Percentiles rank a stretch among this genome's conserved stretches.
phyloP scores from a whole-genome alignment of 1,139 yeast species.

The Hyphopichia pseudoburtonii region DNA sequence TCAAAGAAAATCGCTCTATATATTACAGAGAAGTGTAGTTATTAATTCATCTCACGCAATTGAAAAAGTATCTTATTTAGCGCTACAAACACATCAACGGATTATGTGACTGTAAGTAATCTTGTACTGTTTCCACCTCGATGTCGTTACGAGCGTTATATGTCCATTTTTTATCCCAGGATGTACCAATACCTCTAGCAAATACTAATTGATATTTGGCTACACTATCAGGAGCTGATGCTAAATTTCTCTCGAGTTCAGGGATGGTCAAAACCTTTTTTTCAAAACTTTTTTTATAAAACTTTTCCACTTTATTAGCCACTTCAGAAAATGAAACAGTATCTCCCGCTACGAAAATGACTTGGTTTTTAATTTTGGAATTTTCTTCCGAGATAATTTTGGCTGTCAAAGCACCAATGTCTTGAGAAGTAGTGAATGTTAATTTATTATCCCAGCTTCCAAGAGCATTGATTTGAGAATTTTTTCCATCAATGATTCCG shows the following conservation, averaged over 20 bases:
- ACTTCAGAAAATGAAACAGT: background rate
- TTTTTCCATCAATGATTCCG: background rate
- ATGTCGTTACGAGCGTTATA: background rate
- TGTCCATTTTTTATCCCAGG: background rate
- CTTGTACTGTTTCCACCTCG: background rate
- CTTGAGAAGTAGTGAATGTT: constrained; percentile 1
- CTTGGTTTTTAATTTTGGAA: background rate
- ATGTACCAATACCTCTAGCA: constrained; percentile 1
- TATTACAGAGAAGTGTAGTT: no score
- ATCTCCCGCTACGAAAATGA: constrained; percentile 1
- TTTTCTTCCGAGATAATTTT: background rate
- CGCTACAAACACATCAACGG: no score
- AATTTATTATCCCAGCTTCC: constrained; percentile 1
- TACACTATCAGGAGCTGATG: background rate
- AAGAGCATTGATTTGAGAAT: background rate
- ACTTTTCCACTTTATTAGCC: background rate
- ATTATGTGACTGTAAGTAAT: constrained; percentile 22
- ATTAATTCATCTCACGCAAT: no score
- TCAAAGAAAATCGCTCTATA: no score
- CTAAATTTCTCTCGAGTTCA: background rate
- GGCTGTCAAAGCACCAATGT: constrained; percentile 1
- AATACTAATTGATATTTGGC: constrained; percentile 1
- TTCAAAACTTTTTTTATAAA: background rate
- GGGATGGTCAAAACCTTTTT: background rate
- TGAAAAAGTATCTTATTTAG: no score